Base-by-base conservation (phyloP, 2,329 filamentous ascomycete species). In the Cercospora beticola region DNA sequence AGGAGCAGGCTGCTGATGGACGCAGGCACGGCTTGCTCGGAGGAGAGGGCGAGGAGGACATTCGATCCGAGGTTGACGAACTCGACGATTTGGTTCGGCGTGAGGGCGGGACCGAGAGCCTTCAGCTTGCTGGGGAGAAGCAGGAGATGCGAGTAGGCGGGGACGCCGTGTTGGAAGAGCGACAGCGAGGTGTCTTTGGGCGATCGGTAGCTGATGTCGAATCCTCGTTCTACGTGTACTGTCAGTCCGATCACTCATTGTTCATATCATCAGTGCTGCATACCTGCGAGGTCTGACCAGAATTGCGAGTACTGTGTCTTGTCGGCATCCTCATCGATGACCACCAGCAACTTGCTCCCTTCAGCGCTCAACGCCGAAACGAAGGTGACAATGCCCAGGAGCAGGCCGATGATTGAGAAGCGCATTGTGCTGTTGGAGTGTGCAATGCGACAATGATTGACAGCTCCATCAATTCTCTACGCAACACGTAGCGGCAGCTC, bases 31-130 rank as follows among this genome's bases (percentile, higher is more conserved):
- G 90, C 81, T 60, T 87, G 83, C 66, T 87, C 86, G 72, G 92
- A 89, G 36, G 93, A 93, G 71, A 97, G 89, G 31, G 92, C 89
- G 66, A 98, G 84, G 71, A 99, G 86, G 77, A 99, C 88, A 82
- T 99, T 99, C 80, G 95, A 95, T 68, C 95, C 86, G 67, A 90
- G 89, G 81, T 97, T 95, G 83, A 97, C 84, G 82, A 97, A 99
- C 75, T 98, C 88, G 80, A 98, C 87, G 74, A 99, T 88, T 72
- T 90, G 83, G 78, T 93, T 92, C 63, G 95, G 93, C 2, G 92
- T 94, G 79, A 99, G 83, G 74, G 91, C 89, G 72, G 94, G 93
- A 66, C 95, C 95, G 69, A 97, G 91, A 70, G 92, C 94, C 87
- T 99, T 99, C 33, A 92, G 88, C 82, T 94, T 97, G 69, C 90